Evolutionary conservation across 495 filamentous ascomycete species (phyloP).

Genomic region (Penicillium paxilli): DNA sequence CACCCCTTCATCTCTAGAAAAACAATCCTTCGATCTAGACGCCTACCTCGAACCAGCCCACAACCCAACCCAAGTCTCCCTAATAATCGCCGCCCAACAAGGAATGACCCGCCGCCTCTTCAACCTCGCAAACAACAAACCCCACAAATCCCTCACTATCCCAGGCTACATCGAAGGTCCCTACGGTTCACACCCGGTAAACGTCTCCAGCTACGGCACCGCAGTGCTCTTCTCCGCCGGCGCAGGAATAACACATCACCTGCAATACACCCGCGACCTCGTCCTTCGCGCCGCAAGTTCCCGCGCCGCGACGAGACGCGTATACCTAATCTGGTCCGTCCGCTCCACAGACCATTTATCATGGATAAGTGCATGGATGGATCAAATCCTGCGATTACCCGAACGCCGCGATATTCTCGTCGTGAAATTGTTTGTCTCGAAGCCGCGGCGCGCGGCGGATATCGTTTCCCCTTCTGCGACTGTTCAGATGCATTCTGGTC

Average conservation of each 20-base stretch:
- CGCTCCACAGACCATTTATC: constrained; percentile 84
- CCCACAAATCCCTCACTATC: constrained; percentile 59
- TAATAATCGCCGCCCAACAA: constrained; percentile 74
- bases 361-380: constrained; percentile 97
- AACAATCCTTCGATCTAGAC: constrained; percentile 40
- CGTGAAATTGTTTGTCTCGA: constrained; percentile 87
- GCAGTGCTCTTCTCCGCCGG: constrained; percentile 85
- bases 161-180: constrained; percentile 77
- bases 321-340: constrained; percentile 89
- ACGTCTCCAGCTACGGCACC: constrained; percentile 77
- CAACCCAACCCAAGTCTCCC: constrained; percentile 63
- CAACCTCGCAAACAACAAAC: constrained; percentile 60
- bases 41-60: constrained; percentile 18
- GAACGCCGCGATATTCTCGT: constrained; percentile 77
- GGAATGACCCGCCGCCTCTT: constrained; percentile 82
- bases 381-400: constrained; percentile 83
- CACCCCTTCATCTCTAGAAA: constrained; percentile 34
- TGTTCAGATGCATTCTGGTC: constrained; percentile 87
- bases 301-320: constrained; percentile 72
- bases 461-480: constrained; percentile 78
- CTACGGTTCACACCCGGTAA: constrained; percentile 68
- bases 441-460: constrained; percentile 60
- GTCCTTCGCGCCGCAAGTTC: constrained; percentile 66
- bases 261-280: constrained; percentile 74
- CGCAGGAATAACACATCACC: constrained; percentile 86